A percentile compares a stretch with the other conserved stretches of the same genome.
Conservation (phyloP, 306 rosid genomes). For the Rosa rugosa region DNA sequence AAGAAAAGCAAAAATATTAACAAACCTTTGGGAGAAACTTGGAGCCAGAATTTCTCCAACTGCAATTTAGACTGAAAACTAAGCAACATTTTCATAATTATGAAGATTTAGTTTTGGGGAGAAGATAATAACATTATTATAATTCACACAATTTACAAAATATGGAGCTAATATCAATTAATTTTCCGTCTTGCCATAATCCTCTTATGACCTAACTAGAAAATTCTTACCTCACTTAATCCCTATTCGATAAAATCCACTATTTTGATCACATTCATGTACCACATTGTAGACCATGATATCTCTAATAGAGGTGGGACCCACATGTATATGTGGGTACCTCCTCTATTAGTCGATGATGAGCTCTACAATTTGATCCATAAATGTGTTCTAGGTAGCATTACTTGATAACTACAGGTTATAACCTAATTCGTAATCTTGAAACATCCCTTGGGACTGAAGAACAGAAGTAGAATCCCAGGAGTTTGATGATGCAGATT, state of each 20-base stretch:
- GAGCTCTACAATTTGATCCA: not conserved
- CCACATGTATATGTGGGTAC: not conserved
- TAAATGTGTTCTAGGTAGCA: not conserved
- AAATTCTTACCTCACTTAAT: conserved; percentile 14
- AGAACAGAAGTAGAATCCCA: conserved; percentile 73
- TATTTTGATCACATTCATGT: conserved; percentile 1
- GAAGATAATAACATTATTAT: conserved; percentile 30
- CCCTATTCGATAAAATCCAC: conserved; percentile 9
- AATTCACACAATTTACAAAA: conserved; percentile 69
- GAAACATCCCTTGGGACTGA: conserved; percentile 58
- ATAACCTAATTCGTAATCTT: conserved; percentile 71
- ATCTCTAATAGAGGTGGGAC: conserved; percentile 6
- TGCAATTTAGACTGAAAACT: too few relatives aligned
- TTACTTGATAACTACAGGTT: conserved; percentile 35
- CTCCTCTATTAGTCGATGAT: conserved; percentile 4
- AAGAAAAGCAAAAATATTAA: too few relatives aligned
- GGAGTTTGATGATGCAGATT: conserved; percentile 67
- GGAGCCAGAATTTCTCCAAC: too few relatives aligned
- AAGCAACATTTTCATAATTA: too few relatives aligned
- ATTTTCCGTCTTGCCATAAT: conserved; percentile 6
- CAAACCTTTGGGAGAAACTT: too few relatives aligned
- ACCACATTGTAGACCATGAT: not conserved
- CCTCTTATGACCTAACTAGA: conserved; percentile 45
- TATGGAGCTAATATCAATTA: conserved; percentile 15
- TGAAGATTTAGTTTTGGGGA: not conserved